These are phyloP conservation scores for Sphaerobolus stellatus DNA, from an alignment of 1,284 basidiomycete species.

Conservation along the genomic window DNA sequence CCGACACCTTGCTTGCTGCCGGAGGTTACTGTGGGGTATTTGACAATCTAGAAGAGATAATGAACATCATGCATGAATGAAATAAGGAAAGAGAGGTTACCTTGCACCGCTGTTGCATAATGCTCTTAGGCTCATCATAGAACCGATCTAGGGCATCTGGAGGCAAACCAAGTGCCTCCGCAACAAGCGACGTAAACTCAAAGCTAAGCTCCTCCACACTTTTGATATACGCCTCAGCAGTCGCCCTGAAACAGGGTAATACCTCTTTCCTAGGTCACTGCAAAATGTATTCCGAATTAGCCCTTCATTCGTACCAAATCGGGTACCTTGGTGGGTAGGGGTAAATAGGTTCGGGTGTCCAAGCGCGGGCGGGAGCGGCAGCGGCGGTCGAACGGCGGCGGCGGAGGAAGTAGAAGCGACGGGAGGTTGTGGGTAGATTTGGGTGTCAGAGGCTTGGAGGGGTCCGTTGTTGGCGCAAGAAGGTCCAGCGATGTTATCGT, in stretches of 20 bases:
- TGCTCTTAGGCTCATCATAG: constrained; percentile 49
- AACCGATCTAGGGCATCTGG: constrained; percentile 53
- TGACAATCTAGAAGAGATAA: constrained; percentile 44
- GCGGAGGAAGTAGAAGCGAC: too few species aligned
- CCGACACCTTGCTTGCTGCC: constrained; percentile 67
- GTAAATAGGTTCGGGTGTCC: too few species aligned
- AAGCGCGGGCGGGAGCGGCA: too few species aligned
- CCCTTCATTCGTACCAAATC: too few species aligned
- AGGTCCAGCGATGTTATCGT: too few species aligned
- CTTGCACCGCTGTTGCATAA: constrained; percentile 67
- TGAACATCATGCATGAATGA: too few species aligned
- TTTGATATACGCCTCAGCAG: constrained; percentile 50
- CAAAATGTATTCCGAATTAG: too few species aligned
- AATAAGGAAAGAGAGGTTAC: background rate
- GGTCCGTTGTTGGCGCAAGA: too few species aligned
- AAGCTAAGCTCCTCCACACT: constrained; percentile 57
- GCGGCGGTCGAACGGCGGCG: too few species aligned
- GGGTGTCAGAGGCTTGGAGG: too few species aligned
- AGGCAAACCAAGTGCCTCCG: constrained; percentile 59
- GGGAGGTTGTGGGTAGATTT: too few species aligned
- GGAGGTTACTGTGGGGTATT: constrained; percentile 52
- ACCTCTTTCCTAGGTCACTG: constrained; percentile 66
- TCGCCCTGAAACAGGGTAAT: constrained; percentile 59
- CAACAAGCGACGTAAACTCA: constrained; percentile 52
- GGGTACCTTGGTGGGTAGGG: too few species aligned